A percentile compares a stretch with the other conserved stretches of the same genome.
phyloP scores from a whole-genome alignment of 2,329 filamentous ascomycete species.

The Sclerotinia minor region DNA sequence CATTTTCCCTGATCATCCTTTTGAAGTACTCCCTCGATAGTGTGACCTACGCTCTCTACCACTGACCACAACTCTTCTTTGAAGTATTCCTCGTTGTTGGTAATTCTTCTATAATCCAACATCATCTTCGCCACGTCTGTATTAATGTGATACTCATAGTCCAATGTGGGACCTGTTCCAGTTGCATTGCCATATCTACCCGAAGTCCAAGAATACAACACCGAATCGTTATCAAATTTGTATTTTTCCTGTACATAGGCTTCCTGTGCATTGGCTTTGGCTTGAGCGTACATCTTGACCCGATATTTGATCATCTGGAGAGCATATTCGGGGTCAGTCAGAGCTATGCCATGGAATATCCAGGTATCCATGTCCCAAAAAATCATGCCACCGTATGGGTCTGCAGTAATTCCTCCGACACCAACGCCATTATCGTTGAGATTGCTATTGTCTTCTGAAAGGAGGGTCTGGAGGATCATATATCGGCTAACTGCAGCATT shows the following conservation, averaged over 20 bases:
- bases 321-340: slow-evolving; percentile 59
- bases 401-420: slow-evolving; percentile 63
- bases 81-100: slow-evolving; percentile 26
- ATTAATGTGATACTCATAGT: slow-evolving; percentile 35
- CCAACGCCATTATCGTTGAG: slow-evolving; percentile 60
- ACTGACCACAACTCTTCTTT: slow-evolving; percentile 26
- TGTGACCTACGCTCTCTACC: slow-evolving; percentile 26
- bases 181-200: slow-evolving; percentile 33
- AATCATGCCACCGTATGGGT: slow-evolving; percentile 60
- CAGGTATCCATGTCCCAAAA: slow-evolving; percentile 41
- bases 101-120: slow-evolving; percentile 21
- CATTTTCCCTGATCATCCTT: slow-evolving; percentile 37
- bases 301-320: slow-evolving; percentile 64
- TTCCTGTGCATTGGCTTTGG: slow-evolving; percentile 30
- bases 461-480: slow-evolving; percentile 51
- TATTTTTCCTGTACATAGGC: slow-evolving; percentile 28
- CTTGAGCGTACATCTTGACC: slow-evolving; percentile 48
- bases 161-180: slow-evolving; percentile 27
- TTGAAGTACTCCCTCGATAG: slow-evolving; percentile 22
- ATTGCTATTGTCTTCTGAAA: slow-evolving; percentile 46
- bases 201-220: slow-evolving; percentile 31
- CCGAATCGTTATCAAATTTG: slow-evolving; percentile 24
- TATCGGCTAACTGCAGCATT: slow-evolving; percentile 50
- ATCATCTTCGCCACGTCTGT: slow-evolving; percentile 27
- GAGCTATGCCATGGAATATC: slow-evolving; percentile 54